phyloP scores from a whole-genome alignment of 495 filamentous ascomycete genomes.

The Thermochaetoides thermophila region DNA sequence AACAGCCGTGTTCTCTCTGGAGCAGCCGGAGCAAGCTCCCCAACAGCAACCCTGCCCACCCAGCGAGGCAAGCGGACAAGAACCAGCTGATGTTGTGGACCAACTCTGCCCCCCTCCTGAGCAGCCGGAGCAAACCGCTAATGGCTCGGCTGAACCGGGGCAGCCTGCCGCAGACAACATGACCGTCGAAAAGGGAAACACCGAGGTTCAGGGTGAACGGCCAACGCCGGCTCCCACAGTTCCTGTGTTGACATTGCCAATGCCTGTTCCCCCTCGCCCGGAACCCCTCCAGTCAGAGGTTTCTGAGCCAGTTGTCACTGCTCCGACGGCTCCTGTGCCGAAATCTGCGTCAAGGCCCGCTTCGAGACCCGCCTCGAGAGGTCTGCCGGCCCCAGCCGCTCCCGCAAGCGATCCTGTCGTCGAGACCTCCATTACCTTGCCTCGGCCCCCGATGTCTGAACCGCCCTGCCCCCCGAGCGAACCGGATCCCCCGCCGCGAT shows the following conservation, averaged over 20 bases:
- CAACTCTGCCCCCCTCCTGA: neutral
- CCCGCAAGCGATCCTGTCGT: slow-evolving; percentile 13
- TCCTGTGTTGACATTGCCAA: no score
- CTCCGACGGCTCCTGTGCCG: slow-evolving; percentile 3
- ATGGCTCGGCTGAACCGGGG: neutral
- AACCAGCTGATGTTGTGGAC: no score
- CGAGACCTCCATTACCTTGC: slow-evolving; percentile 7
- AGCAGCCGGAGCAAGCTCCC: slow-evolving; percentile 2
- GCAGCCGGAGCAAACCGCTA: neutral
- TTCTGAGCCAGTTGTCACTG: slow-evolving; percentile 1
- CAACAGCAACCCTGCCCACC: neutral
- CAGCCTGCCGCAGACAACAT: neutral
- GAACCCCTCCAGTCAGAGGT: slow-evolving; percentile 8
- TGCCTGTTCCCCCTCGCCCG: slow-evolving; percentile 7
- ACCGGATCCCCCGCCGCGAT: slow-evolving; percentile 11
- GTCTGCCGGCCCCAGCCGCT: slow-evolving; percentile 1
- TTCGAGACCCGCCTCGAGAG: slow-evolving; percentile 12
- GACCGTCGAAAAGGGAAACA: neutral
- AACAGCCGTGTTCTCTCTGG: slow-evolving; percentile 5
- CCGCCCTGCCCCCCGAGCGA: slow-evolving; percentile 17
- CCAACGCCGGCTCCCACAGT: neutral
- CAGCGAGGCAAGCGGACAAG: no score
- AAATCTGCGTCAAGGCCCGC: no score
- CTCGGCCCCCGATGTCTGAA: slow-evolving; percentile 13
- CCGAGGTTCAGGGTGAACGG: neutral